Conservation (phyloP, 2,329 filamentous ascomycete genomes). For the Pleomassaria siparia region DNA sequence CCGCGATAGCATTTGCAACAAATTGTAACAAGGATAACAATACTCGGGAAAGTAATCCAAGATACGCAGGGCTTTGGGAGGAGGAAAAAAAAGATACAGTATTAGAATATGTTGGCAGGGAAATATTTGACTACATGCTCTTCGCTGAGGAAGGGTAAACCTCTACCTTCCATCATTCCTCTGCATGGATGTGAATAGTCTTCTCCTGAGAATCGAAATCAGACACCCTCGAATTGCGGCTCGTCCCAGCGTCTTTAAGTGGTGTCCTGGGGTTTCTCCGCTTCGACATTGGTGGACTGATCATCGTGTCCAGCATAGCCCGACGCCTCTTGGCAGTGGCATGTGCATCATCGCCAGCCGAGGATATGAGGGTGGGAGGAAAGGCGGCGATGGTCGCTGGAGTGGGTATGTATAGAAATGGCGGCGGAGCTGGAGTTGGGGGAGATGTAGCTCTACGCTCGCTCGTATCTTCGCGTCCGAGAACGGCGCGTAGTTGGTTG, state of each 20-base stretch:
- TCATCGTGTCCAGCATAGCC: slow-evolving; percentile 6
- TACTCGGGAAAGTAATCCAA: no score
- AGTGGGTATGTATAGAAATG: background rate
- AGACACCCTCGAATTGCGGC: slow-evolving; percentile 15
- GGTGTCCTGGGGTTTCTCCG: slow-evolving; percentile 16
- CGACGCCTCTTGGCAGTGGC: slow-evolving; percentile 11
- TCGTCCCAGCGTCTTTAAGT: slow-evolving; percentile 13
- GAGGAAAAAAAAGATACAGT: no score
- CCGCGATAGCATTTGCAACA: no score
- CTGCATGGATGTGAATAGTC: slow-evolving; percentile 18
- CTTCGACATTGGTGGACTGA: slow-evolving; percentile 25
- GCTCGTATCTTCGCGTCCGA: slow-evolving; percentile 24
- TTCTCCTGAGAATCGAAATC: slow-evolving; percentile 22
- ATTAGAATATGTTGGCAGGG: no score
- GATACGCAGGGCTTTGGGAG: no score
- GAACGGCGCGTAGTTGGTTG: slow-evolving; percentile 14
- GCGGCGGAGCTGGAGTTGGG: background rate
- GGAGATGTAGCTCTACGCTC: slow-evolving; percentile 10
- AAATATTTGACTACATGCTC: background rate
- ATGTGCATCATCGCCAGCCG: slow-evolving; percentile 15
- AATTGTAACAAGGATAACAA: no score
- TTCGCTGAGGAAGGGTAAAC: slow-evolving; percentile 11
- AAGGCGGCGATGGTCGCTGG: background rate
- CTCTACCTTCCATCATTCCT: slow-evolving; percentile 18
- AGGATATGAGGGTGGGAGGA: background rate